phyloP scores from a whole-genome alignment of 371 early-diverging fungal genomes.

The Mucor plumbeus region DNA sequence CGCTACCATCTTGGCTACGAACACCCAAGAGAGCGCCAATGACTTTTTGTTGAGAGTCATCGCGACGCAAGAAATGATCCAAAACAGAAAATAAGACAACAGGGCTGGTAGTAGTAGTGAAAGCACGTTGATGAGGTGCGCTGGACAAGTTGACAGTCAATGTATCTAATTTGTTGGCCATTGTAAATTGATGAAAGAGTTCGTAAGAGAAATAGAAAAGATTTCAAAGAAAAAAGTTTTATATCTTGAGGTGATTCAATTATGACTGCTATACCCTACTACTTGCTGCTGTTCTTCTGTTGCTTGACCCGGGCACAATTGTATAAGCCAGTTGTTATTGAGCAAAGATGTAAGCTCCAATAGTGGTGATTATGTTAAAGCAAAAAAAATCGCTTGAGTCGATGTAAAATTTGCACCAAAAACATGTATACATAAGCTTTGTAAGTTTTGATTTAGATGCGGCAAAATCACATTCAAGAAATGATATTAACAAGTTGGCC shows the following conservation, averaged over 20 bases:
- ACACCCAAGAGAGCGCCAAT: constrained; percentile 90
- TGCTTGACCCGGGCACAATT: too few species aligned
- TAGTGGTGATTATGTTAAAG: too few species aligned
- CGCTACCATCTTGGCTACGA: constrained; percentile 83
- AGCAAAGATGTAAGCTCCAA: too few species aligned
- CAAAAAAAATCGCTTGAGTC: too few species aligned
- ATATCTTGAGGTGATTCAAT: constrained; percentile 8
- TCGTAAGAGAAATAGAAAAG: constrained; percentile 4
- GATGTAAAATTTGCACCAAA: too few species aligned
- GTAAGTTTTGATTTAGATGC: too few species aligned
- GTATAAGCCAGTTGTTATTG: too few species aligned
- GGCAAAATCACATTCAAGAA: too few species aligned
- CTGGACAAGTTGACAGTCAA: constrained; percentile 50
- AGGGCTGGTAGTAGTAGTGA: constrained; percentile 75
- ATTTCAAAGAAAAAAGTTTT: constrained; percentile 10
- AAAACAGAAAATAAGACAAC: constrained; percentile 91
- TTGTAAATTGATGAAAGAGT: constrained; percentile 6
- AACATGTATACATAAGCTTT: too few species aligned
- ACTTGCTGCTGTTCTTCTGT: too few species aligned
- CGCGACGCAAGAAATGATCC: constrained; percentile 90
- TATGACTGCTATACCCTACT: neutral
- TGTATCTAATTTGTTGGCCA: constrained; percentile 47
- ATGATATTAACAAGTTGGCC: too few species aligned
- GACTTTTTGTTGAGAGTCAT: constrained; percentile 80
- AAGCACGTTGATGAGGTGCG: constrained; percentile 61